Base-by-base conservation (phyloP, 2,329 filamentous ascomycete species). In the Ceratocystis variospora region DNA sequence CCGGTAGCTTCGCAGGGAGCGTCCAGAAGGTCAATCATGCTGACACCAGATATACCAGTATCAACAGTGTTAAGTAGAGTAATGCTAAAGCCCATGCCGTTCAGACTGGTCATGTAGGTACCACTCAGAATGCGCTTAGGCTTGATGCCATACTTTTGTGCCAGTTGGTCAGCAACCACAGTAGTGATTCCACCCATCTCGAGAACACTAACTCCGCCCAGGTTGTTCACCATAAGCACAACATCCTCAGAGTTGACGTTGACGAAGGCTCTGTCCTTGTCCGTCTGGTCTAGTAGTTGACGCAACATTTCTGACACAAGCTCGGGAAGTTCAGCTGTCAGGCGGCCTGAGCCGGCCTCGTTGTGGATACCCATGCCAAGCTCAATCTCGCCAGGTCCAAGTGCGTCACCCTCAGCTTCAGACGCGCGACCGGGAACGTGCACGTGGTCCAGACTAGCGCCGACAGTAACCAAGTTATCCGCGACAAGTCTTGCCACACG, bases 391-490 rank as follows among this genome's bases (percentile, higher is more conserved):
- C 78, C 81, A 2, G 71, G 75, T 61, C 76, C 79, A 67, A 93
- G 75, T 53, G 71, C 74, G 33, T 85, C 84, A 28, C 84, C 82
- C 55, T 79, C 80, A 0, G 72, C 71, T 10, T 70, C 71, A 28
- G 68, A 69, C 1, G 79, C 82, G 68, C 91, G 82, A 3, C 93
- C 92, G 0, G 93, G 93, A 0, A 96, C 89, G 73, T 96, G 93
- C n/a, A 96, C 92, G 73, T 96, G 92, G 69, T 88, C 87, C 53
- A 96, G 77, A 64, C 89, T 93, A 2, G 89, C 88, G 17, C 92
- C 93, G 25, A 96, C 89, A 53, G 88, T 91, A 44, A 95, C 88
- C 5, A 93, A 77, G 73, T 96, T 96, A 19, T 83, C 80, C 2
- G 89, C 86, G 2, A 84, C 83, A 62, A 90, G 76, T 72, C 85